Evolutionary conservation across 345 rosid genomes (phyloP).

Genomic region (Citropsis articulata): DNA sequence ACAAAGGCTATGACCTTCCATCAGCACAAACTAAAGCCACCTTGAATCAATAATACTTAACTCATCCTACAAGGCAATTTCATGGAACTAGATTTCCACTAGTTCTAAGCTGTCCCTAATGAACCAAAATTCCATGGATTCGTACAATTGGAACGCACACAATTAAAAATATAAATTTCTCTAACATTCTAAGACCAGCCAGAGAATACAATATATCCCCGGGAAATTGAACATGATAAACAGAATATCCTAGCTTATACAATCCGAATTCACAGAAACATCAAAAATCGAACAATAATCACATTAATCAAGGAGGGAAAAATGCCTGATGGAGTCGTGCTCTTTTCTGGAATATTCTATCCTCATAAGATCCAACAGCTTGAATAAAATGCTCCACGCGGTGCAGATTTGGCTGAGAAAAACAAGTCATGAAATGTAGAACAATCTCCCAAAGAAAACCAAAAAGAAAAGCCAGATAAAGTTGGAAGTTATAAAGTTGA

Average conservation of each 20-base stretch:
- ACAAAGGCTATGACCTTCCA: not conserved
- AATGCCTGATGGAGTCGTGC: constrained; percentile 66
- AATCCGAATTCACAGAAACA: not conserved
- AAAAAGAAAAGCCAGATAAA: constrained; percentile 17
- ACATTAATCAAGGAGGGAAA: not conserved
- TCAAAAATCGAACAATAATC: not conserved
- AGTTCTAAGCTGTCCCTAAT: not conserved
- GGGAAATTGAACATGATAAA: not conserved
- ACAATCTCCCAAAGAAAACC: constrained; percentile 13
- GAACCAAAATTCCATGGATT: not conserved
- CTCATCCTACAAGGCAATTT: not conserved
- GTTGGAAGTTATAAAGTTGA: not conserved
- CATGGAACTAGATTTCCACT: not conserved
- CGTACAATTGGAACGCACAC: not conserved
- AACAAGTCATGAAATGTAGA: constrained; percentile 2
- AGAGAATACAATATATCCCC: not conserved
- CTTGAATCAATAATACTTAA: not conserved
- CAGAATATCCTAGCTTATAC: not conserved
- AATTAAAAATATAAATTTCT: not conserved
- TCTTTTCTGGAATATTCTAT: constrained; percentile 83
- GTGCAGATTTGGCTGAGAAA: constrained; percentile 65
- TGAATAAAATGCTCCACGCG: constrained; percentile 86
- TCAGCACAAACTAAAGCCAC: not conserved
- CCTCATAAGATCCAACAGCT: constrained; percentile 83
- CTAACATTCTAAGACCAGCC: not conserved